Evolutionary conservation across 2,329 filamentous ascomycete species (phyloP).

Genomic region (Fusarium staphyleae): DNA sequence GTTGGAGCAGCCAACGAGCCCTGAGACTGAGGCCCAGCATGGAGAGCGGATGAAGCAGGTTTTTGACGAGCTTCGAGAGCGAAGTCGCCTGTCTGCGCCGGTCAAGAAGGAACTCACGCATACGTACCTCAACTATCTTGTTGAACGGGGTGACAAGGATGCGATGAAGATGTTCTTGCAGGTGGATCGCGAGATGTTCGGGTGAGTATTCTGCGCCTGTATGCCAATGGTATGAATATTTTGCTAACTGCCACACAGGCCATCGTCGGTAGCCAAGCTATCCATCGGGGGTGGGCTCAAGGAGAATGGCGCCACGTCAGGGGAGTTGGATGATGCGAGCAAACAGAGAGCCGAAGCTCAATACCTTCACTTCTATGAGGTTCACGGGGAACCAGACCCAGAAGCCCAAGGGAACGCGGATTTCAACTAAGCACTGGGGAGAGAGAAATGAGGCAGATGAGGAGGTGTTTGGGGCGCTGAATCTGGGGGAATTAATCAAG

Average conservation of each 20-base stretch:
- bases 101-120: conserved; percentile 78
- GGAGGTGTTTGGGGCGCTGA: conserved; percentile 14
- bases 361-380: conserved; percentile 61
- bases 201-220: conserved; percentile 57
- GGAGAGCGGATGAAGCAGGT: conserved; percentile 81
- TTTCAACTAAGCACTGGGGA: conserved; percentile 53
- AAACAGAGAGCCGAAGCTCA: conserved; percentile 59
- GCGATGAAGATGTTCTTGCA: conserved; percentile 85
- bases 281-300: conserved; percentile 51
- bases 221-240: conserved; percentile 4
- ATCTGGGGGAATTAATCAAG: conserved; percentile 22
- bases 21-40: conserved; percentile 68
- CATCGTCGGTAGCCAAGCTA: conserved; percentile 54
- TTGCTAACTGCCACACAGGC: conserved; percentile 46
- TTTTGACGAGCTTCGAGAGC: conserved; percentile 75
- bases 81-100: conserved; percentile 71
- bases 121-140: conserved; percentile 82
- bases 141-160: conserved; percentile 81
- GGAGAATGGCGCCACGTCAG: conserved; percentile 53
- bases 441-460: neutral
- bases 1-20: conserved; percentile 77
- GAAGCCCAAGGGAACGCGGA: conserved; percentile 58
- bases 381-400: conserved; percentile 55
- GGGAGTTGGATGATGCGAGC: conserved; percentile 60
- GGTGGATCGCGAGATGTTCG: conserved; percentile 87